Evolutionary conservation across 2,329 filamentous ascomycete genomes (phyloP).

Genomic region (Cladosporium sphaerospermum): DNA sequence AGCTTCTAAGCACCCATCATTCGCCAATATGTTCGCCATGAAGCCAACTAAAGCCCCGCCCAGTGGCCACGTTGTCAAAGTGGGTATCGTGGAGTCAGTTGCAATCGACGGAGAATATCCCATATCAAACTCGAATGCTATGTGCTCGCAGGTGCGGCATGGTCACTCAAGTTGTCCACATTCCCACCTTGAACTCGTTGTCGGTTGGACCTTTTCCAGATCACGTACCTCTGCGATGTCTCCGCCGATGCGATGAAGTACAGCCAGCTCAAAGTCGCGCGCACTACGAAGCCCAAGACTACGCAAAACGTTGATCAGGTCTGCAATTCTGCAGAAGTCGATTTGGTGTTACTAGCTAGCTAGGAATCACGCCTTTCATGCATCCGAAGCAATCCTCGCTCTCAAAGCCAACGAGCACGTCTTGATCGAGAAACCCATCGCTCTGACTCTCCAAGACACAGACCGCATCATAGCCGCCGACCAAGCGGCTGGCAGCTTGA

Average conservation of each 20-base stretch:
- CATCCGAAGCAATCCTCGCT: slow-evolving; percentile 42
- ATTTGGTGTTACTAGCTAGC: slow-evolving; percentile 47
- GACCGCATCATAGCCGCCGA: slow-evolving; percentile 45
- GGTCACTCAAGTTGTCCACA: slow-evolving; percentile 46
- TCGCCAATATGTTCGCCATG: slow-evolving; percentile 11
- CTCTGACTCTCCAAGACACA: slow-evolving; percentile 41
- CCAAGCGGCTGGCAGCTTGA: slow-evolving; percentile 30
- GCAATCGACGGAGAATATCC: not conserved
- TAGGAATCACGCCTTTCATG: slow-evolving; percentile 48
- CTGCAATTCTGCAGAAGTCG: slow-evolving; percentile 36
- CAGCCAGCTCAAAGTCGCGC: slow-evolving; percentile 3
- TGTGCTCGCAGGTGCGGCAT: not conserved
- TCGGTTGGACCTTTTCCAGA: slow-evolving; percentile 16
- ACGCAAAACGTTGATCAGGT: slow-evolving; percentile 36
- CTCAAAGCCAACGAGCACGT: slow-evolving; percentile 49
- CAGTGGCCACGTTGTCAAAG: slow-evolving; percentile 9
- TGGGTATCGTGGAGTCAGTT: slow-evolving; percentile 13
- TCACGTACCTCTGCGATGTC: slow-evolving; percentile 37
- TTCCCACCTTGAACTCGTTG: slow-evolving; percentile 42
- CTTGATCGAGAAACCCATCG: slow-evolving; percentile 52
- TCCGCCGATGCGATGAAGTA: slow-evolving; percentile 40
- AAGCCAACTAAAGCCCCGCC: slow-evolving; percentile 11
- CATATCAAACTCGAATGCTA: not conserved
- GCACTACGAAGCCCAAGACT: not conserved
- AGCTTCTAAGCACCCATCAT: not conserved